Base-by-base conservation (phyloP, 495 filamentous ascomycete genomes). In the Chaetomium cochliodes region DNA sequence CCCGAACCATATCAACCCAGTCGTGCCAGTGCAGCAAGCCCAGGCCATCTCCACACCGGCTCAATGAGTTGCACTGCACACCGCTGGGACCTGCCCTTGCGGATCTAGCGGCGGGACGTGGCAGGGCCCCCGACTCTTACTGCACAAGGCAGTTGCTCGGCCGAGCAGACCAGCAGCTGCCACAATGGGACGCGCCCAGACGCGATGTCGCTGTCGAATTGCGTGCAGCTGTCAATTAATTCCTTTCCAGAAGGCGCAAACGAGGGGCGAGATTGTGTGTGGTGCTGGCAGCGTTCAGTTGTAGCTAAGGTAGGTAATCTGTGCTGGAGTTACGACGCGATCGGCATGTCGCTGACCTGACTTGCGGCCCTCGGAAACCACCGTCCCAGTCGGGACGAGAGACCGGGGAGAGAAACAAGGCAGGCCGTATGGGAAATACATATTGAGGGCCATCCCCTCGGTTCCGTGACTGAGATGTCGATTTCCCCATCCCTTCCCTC, bases 31-130 rank as follows among this genome's bases (percentile, higher is more conserved):
- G n/a, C n/a, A n/a, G n/a, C n/a, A n/a, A 8, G 53, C 42, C 41
- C 15, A 30, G 28, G 6, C 6, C 28, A 30, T 6, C 28, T 30
- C 28, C 28, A 30, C 28, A 30, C 28, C 28, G 28, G 28, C 28
- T 30, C 3, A 30, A 30, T 2, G 28, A 2, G 28, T 30, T 30
- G 28, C 18, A 18, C 11, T 13, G 4, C 5, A 3, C 15, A 18
- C 18, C 9, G 23, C 30, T 51, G 41, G 57, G 59, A 66, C 65
- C 65, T 66, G 65, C 65, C 65, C 22, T 62, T 66, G 52, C 22
- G 30, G 65, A 58, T 20, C 54, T 66, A 66, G 65, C 54, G 65
- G 65, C 46, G 54, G 59, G 18, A 42, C 53, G 25, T 15, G 30
- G n/a, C 58, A 62, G 58, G 44, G 12, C 25, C 44, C 41, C n/a